Conservation (phyloP, 805 yeast genomes). For the Wickerhamomyces rabaulensis region DNA sequence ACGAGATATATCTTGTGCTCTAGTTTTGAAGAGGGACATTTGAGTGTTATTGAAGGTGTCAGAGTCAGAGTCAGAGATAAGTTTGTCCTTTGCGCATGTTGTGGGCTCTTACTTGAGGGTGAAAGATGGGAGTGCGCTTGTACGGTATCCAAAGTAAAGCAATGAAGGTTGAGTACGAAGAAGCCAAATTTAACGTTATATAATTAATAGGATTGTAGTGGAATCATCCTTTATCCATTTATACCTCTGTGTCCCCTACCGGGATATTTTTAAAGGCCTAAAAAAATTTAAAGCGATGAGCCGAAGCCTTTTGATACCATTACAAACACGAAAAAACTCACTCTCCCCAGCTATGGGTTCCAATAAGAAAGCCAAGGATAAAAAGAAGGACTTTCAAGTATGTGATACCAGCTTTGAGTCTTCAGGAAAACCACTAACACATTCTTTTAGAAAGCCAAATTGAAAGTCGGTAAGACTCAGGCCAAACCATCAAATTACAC, state of each 20-base stretch:
- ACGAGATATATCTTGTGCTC: too few species aligned
- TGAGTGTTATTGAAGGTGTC: too few species aligned
- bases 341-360: slow-evolving; percentile 36
- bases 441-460: slow-evolving; percentile 51
- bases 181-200: too few species aligned
- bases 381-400: slow-evolving; percentile 62
- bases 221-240: too few species aligned
- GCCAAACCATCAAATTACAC: slow-evolving; percentile 72
- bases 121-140: too few species aligned
- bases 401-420: slow-evolving; percentile 6
- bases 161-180: too few species aligned
- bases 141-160: too few species aligned
- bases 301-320: not conserved
- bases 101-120: too few species aligned
- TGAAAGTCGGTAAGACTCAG: slow-evolving; percentile 82
- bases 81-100: too few species aligned
- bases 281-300: not conserved
- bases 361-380: slow-evolving; percentile 53
- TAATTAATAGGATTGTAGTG: too few species aligned
- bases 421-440: not conserved
- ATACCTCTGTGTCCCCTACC: not conserved
- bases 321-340: not conserved
- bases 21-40: too few species aligned
- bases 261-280: not conserved
- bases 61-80: too few species aligned